Base-by-base conservation (phyloP, 768 basidiomycete species). In the Exidia glandulosa region DNA sequence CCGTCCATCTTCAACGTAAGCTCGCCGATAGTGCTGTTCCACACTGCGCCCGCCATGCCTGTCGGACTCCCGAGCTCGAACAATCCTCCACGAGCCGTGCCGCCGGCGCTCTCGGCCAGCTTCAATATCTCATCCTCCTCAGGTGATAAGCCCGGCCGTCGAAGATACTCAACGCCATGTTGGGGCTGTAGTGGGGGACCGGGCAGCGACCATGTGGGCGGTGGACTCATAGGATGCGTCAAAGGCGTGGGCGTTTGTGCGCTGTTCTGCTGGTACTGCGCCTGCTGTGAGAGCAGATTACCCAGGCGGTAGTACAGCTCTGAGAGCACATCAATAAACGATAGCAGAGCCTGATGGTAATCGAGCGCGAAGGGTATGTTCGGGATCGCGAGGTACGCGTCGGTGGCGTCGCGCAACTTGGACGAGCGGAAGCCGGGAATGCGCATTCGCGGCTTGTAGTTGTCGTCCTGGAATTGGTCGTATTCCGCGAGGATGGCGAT, bases 321-420 rank as follows among this genome's bases (percentile, higher is more conserved):
- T 19, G 89, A 88, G 41, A 94, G 80, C 55, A 94, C 87, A 68
- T 94, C 93, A 58, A 93, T 84, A 30, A 93, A 83, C 33, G 92
- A 90, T 58, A 92, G 81, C 34, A 94, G 81, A 10, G 88, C 89
- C 72, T 94, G 88, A 64, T 90, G 86, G 68, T 95, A 94, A 71
- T 94, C 92, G 59, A 94, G 71, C 2, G 86, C 76, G 72, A 94
- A 94, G n/a, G 92, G 88, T 91, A 89, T 82, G 68, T 90, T 86
- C 0, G 87, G 88, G 45, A 79, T 76, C 62, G 87, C 75, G 59
- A 91, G 80, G 67, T 85, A 90, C 1, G 87, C 84, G 5, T 48
- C 47, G 9, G 47, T 48, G 30, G 25, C 50, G 25, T 12, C 23
- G 48, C 27, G 50, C 16, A 54, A 25, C 16, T 27, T 14, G 14